These are phyloP conservation scores for Pseudocercospora vitis DNA, from an alignment of 2,329 filamentous ascomycete species.

Conservation along the genomic window DNA sequence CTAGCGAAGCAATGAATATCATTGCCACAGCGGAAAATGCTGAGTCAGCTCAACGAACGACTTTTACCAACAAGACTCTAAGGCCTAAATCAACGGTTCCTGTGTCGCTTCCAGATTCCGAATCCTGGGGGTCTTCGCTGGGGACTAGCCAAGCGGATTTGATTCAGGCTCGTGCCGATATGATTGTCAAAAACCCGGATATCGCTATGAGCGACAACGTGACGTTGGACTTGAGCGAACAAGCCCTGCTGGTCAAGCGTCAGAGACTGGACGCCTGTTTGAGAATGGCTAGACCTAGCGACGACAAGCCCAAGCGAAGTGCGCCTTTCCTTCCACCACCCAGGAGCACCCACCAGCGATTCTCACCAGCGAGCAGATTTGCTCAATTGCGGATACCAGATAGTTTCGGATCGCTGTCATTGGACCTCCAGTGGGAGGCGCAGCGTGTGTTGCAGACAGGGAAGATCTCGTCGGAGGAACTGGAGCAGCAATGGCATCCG, in stretches of 20 bases:
- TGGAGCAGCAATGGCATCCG: conserved; percentile 17
- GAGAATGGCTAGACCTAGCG: neutral
- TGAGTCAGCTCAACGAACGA: conserved; percentile 17
- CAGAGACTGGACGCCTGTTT: neutral
- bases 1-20: conserved; percentile 9
- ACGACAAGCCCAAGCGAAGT: neutral
- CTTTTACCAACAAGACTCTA: no score
- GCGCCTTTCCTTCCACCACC: neutral
- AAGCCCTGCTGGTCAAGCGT: no score
- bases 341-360: neutral
- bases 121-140: conserved; percentile 10
- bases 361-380: conserved; percentile 15
- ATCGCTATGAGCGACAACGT: neutral
- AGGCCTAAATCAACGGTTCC: no score
- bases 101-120: conserved; percentile 3
- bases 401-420: conserved; percentile 19
- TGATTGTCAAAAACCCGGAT: neutral
- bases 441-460: conserved; percentile 26
- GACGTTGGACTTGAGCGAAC: no score
- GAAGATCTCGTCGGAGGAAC: conserved; percentile 13
- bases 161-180: neutral
- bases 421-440: conserved; percentile 27
- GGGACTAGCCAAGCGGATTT: conserved; percentile 1
- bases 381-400: conserved; percentile 20
- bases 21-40: neutral